Evolutionary conservation across 345 rosid species (phyloP).

Genomic region (Carallia brachiata): DNA sequence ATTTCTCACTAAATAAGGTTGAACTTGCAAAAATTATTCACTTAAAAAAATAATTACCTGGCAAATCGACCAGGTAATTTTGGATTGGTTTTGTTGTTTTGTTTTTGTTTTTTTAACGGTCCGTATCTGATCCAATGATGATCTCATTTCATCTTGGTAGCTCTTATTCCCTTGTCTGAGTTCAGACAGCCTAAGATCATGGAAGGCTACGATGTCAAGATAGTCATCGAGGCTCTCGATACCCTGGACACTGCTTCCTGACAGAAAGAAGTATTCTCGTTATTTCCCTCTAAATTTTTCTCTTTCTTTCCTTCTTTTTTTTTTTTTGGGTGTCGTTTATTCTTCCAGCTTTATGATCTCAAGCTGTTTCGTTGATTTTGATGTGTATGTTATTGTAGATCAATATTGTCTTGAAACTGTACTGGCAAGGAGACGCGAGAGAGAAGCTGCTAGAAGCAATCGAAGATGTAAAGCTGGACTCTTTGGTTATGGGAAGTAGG

Average conservation of each 20-base stretch:
- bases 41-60: constrained; percentile 41
- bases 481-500: constrained; percentile 89
- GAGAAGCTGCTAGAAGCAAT: constrained; percentile 74
- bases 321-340: neutral
- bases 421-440: constrained; percentile 89
- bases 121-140: constrained; percentile 10
- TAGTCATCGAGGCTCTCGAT: constrained; percentile 65
- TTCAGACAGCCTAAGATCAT: constrained; percentile 73
- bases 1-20: too few relatives aligned
- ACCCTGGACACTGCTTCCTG: constrained; percentile 81
- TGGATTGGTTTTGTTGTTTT: too few relatives aligned
- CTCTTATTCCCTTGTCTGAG: constrained; percentile 83
- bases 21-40: neutral
- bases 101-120: neutral
- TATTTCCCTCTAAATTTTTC: too few relatives aligned
- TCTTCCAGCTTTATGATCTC: neutral
- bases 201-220: constrained; percentile 56
- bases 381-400: constrained; percentile 32
- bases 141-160: constrained; percentile 30
- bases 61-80: constrained; percentile 46
- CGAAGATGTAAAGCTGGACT: constrained; percentile 78
- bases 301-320: too few relatives aligned
- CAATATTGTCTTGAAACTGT: constrained; percentile 58
- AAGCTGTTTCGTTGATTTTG: neutral
- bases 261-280: constrained; percentile 62